These are phyloP conservation scores for Lentinus brumalis DNA, from an alignment of 768 basidiomycete genomes.

Conservation along the genomic window DNA sequence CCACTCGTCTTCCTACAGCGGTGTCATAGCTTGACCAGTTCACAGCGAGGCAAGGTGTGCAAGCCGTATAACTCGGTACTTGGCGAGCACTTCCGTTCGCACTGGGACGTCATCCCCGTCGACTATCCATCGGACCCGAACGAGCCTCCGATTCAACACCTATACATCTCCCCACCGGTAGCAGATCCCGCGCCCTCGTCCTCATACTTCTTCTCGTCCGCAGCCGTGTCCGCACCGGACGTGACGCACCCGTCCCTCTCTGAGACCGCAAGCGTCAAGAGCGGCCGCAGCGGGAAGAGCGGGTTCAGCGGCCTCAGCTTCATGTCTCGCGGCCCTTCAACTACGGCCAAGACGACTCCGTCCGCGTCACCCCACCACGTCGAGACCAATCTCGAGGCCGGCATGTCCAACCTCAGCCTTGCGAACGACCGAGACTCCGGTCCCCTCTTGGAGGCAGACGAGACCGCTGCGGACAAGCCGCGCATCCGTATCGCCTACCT, in stretches of 20 bases:
- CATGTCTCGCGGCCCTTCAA: slow-evolving; percentile 42
- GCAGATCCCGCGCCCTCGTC: slow-evolving; percentile 12
- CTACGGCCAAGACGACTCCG: slow-evolving; percentile 53
- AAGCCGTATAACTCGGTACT: slow-evolving; percentile 91
- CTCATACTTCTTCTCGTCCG: slow-evolving; percentile 24
- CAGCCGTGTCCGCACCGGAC: slow-evolving; percentile 18
- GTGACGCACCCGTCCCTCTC: slow-evolving; percentile 29
- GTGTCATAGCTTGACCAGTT: background rate
- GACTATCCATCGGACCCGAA: slow-evolving; percentile 50
- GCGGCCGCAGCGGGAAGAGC: slow-evolving; percentile 65
- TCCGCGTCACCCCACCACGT: slow-evolving; percentile 52
- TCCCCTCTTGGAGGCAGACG: slow-evolving; percentile 37
- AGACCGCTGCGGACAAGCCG: slow-evolving; percentile 33
- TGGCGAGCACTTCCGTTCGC: slow-evolving; percentile 86
- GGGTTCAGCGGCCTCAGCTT: slow-evolving; percentile 57
- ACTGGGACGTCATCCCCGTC: slow-evolving; percentile 79
- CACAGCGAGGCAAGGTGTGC: slow-evolving; percentile 86
- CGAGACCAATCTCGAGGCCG: slow-evolving; percentile 50
- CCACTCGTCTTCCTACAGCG: background rate
- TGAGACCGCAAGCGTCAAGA: slow-evolving; percentile 57
- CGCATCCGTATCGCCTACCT: slow-evolving; percentile 73
- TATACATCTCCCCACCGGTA: slow-evolving; percentile 37
- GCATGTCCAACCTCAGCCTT: slow-evolving; percentile 65
- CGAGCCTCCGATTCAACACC: slow-evolving; percentile 48
- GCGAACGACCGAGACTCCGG: slow-evolving; percentile 36